phyloP scores from a whole-genome alignment of 345 rosid genomes.

The Salix koriyanagi region DNA sequence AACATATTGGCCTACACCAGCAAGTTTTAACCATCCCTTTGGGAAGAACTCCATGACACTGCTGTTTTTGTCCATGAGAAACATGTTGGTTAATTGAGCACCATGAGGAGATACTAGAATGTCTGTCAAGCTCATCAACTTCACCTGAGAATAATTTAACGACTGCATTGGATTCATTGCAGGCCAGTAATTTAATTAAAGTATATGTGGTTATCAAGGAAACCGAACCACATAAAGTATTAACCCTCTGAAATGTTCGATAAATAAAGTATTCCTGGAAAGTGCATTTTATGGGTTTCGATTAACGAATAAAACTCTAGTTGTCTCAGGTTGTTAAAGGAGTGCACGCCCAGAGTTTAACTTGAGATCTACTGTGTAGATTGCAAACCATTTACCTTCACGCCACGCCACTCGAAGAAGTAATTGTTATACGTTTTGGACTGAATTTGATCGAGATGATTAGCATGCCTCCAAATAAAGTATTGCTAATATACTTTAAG shows the following conservation, averaged over 20 bases:
- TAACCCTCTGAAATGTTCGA: too few relatives aligned
- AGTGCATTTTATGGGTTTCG: rapidly evolving
- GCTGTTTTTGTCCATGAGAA: slow-evolving; percentile 67
- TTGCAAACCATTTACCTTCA: rapidly evolving
- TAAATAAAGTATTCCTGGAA: too few relatives aligned
- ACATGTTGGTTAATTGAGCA: slow-evolving; percentile 72
- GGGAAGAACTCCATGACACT: slow-evolving; percentile 78
- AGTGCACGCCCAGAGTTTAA: rapidly evolving
- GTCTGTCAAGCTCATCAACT: slow-evolving; percentile 59
- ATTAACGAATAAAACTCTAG: too few relatives aligned
- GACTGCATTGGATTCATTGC: background rate
- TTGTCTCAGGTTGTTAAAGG: rapidly evolving
- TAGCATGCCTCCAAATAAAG: too few relatives aligned
- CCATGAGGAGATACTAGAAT: slow-evolving; percentile 66
- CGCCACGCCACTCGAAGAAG: too few relatives aligned
- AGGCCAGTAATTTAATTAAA: background rate
- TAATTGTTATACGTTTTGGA: too few relatives aligned
- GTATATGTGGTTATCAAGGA: too few relatives aligned
- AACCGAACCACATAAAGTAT: too few relatives aligned
- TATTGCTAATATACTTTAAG: too few relatives aligned
- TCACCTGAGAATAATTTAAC: slow-evolving; percentile 36
- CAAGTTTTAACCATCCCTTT: slow-evolving; percentile 67
- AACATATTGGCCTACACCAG: slow-evolving; percentile 75
- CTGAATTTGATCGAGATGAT: too few relatives aligned
- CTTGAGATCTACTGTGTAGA: too few relatives aligned